Conservation (phyloP, 495 filamentous ascomycete species). For the Penicillium fimorum region DNA sequence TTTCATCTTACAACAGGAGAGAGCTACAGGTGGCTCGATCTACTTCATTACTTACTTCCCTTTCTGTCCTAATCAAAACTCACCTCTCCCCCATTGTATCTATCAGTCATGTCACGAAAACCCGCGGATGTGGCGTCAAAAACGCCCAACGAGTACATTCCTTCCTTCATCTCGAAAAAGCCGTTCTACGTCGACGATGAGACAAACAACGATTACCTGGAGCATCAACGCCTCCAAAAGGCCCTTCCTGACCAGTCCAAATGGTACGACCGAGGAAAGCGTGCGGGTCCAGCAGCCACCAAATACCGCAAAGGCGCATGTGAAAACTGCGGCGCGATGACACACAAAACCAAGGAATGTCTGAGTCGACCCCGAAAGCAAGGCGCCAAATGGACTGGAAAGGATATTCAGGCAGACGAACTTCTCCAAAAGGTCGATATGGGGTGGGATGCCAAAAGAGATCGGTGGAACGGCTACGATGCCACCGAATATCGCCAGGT, state of each 20-base stretch:
- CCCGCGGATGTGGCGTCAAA: slow-evolving; percentile 56
- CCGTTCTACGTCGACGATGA: slow-evolving; percentile 93
- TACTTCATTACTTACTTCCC: neutral
- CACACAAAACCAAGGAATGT: slow-evolving; percentile 93
- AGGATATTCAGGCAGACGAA: slow-evolving; percentile 91
- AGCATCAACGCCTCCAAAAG: slow-evolving; percentile 91
- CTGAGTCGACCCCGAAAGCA: slow-evolving; percentile 83
- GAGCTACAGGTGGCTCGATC: slow-evolving; percentile 4
- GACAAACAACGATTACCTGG: slow-evolving; percentile 82
- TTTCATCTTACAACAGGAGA: slow-evolving; percentile 6
- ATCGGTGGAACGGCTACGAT: slow-evolving; percentile 97
- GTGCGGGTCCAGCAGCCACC: slow-evolving; percentile 77
- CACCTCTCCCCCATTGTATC: neutral
- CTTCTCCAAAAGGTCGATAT: slow-evolving; percentile 77
- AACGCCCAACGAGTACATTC: slow-evolving; percentile 97
- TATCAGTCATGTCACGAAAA: slow-evolving; percentile 44
- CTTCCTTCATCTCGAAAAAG: slow-evolving; percentile 94
- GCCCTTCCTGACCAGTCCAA: slow-evolving; percentile 61
- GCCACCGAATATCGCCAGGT: slow-evolving; percentile 80
- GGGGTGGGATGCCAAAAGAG: slow-evolving; percentile 97
- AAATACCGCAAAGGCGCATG: slow-evolving; percentile 98
- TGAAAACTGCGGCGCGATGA: slow-evolving; percentile 96
- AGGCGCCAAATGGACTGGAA: slow-evolving; percentile 90
- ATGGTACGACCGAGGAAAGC: slow-evolving; percentile 88
- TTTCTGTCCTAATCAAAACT: neutral